Percentiles rank a stretch among this genome's conserved stretches.
phyloP scores from a whole-genome alignment of 306 rosid genomes.

The Glycine latifolia region DNA sequence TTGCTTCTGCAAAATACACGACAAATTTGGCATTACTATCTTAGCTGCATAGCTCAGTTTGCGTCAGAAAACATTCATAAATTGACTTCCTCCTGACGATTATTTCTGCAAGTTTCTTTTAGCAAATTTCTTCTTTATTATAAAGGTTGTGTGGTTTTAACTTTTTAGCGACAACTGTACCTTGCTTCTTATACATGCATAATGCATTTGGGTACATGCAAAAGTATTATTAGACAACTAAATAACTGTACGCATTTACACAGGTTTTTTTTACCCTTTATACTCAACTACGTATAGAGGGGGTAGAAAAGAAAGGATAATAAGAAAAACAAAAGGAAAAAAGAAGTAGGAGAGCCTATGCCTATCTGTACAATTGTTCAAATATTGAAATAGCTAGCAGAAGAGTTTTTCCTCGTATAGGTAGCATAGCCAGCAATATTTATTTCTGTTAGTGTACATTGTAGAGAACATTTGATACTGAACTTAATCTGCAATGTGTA shows the following conservation, averaged over 20 bases:
- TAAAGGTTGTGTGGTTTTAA: not conserved
- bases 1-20: not conserved
- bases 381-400: not conserved
- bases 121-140: constrained; percentile 5
- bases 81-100: constrained; percentile 14
- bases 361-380: constrained; percentile 6
- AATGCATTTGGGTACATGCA: not conserved
- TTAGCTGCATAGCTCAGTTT: not conserved
- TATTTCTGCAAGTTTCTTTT: constrained; percentile 1
- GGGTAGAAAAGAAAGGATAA: not conserved
- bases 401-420: not conserved
- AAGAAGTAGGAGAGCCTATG: not conserved
- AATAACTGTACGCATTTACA: not conserved
- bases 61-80: constrained; percentile 1
- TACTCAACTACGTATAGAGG: not conserved
- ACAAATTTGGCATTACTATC: constrained; percentile 11
- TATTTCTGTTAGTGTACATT: not conserved
- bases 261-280: not conserved
- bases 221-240: constrained; percentile 5
- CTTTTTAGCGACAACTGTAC: not conserved
- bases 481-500: constrained; percentile 24
- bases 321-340: not conserved
- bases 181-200: not conserved
- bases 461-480: constrained; percentile 24
- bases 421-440: constrained; percentile 5